These are phyloP conservation scores for Russula sp. DNA, from an alignment of 768 basidiomycete genomes.

Conservation along the genomic window DNA sequence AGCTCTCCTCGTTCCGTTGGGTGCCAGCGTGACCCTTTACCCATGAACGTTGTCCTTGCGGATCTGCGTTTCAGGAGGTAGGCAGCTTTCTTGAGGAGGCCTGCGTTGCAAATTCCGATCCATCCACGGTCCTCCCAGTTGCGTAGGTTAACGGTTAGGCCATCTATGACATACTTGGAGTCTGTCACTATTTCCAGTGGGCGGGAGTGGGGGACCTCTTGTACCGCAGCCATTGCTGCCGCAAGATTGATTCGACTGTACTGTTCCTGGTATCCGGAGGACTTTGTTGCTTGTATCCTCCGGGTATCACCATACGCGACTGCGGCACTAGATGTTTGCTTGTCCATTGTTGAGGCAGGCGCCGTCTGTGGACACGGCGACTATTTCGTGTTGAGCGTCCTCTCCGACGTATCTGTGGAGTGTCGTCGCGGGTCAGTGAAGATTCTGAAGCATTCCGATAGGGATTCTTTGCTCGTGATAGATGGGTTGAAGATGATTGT, in stretches of 20 bases:
- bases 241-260: neutral
- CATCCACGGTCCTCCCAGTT: neutral
- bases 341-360: neutral
- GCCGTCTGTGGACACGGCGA: neutral
- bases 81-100: neutral
- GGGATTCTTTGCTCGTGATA: neutral
- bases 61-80: neutral
- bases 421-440: neutral
- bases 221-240: neutral
- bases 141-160: neutral
- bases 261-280: neutral
- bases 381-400: no score
- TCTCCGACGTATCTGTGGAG: fast-evolving
- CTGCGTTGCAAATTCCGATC: neutral
- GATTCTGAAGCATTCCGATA: neutral
- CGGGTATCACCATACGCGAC: neutral
- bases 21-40: constrained; percentile 15
- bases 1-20: constrained; percentile 13
- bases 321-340: neutral
- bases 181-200: neutral
- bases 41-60: constrained; percentile 12
- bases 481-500: neutral
- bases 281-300: neutral
- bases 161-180: neutral
- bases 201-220: neutral